phyloP scores from a whole-genome alignment of 352 stramenopile genomes.

The Phytopythium mirpurense region DNA sequence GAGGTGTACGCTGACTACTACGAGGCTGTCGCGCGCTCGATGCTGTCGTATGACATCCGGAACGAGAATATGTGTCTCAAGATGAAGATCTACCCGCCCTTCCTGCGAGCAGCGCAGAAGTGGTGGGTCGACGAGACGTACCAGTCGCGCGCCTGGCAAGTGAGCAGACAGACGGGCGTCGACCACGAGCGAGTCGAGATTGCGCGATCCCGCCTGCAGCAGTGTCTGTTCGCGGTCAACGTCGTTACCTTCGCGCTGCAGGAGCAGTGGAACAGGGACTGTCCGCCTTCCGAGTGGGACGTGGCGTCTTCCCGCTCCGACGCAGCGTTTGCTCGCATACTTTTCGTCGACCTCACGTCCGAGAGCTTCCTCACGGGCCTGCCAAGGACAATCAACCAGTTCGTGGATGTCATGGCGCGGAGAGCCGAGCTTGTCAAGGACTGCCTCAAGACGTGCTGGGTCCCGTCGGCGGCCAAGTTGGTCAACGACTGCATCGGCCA shows the following conservation, averaged over 20 bases:
- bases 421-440: conserved; percentile 83
- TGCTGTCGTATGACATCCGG: conserved; percentile 87
- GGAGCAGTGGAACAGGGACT: conserved; percentile 81
- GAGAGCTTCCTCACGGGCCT: conserved; percentile 58
- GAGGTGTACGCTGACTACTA: conserved; percentile 79
- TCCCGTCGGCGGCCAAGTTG: conserved; percentile 58
- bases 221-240: conserved; percentile 68
- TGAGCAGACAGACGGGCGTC: conserved; percentile 79
- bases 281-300: conserved; percentile 67
- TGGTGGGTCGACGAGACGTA: conserved; percentile 85
- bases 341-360: conserved; percentile 81
- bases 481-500: conserved; percentile 63
- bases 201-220: conserved; percentile 34
- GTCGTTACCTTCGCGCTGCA: conserved; percentile 84
- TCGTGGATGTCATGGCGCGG: conserved; percentile 76
- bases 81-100: conserved; percentile 82
- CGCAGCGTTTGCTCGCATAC: conserved; percentile 55
- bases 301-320: conserved; percentile 29
- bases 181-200: conserved; percentile 36
- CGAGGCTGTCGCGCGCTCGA: conserved; percentile 63
- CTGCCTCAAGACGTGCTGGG: conserved; percentile 79
- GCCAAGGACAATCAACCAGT: conserved; percentile 79
- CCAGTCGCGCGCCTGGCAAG: conserved; percentile 63
- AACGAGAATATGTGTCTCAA: conserved; percentile 59
- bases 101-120: conserved; percentile 73